A percentile compares a stretch with the other conserved stretches of the same genome.
Conservation (phyloP, 306 rosid species). For the Corylus avellana region DNA sequence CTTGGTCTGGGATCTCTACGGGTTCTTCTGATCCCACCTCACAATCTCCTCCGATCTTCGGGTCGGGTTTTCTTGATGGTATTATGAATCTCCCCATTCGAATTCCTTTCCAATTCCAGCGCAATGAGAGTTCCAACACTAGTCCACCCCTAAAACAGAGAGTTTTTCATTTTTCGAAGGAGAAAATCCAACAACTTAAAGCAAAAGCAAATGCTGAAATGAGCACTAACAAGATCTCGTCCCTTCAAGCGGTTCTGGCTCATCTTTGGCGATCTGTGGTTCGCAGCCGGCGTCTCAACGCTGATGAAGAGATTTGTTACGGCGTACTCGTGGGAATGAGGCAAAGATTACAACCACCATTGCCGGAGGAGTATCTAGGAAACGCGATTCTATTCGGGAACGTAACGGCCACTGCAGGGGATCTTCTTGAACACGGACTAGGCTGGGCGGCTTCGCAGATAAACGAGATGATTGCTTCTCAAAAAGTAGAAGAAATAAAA, state of each 20-base stretch:
- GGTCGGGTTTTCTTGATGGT: background rate
- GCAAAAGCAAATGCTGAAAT: slow-evolving; percentile 21
- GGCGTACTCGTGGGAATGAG: background rate
- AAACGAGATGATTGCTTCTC: background rate
- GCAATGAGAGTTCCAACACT: background rate
- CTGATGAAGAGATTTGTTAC: background rate
- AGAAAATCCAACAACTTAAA: background rate
- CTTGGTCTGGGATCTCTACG: slow-evolving; percentile 7
- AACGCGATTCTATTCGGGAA: background rate
- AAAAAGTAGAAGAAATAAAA: background rate
- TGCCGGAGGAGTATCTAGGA: background rate
- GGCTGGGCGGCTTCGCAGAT: slow-evolving; percentile 4
- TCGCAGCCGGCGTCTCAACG: background rate
- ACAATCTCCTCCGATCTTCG: background rate
- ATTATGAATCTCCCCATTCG: background rate
- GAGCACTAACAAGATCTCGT: background rate
- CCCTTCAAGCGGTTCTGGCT: slow-evolving; percentile 17
- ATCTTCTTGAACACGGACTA: background rate
- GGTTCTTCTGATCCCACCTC: background rate
- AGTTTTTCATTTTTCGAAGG: slow-evolving; percentile 5
- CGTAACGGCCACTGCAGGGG: background rate
- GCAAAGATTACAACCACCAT: background rate
- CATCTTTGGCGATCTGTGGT: background rate
- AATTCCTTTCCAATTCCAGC: background rate
- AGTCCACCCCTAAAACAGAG: background rate